Evolutionary conservation across 805 yeast genomes (phyloP).

Genomic region (Hemisphaericaspora nanyangensis): DNA sequence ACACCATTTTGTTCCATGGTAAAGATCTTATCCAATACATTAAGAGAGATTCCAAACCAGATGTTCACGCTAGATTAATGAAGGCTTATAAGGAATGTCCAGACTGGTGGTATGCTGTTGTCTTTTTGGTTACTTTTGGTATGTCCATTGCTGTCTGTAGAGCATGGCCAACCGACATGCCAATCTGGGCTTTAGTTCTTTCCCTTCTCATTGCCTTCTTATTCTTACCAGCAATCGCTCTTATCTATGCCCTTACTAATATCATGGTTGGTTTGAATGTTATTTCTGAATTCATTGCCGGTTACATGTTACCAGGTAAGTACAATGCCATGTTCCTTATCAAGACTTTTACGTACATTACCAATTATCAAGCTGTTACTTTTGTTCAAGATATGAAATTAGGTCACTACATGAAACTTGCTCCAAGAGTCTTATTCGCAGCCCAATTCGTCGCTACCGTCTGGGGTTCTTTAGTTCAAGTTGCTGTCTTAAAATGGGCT

Average conservation of each 20-base stretch:
- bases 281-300: constrained; percentile 39
- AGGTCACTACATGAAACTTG: constrained; percentile 42
- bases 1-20: constrained; percentile 56
- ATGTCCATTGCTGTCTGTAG: constrained; percentile 35
- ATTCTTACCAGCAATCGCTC: constrained; percentile 39
- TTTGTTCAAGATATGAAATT: constrained; percentile 47
- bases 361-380: constrained; percentile 45
- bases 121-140: constrained; percentile 28
- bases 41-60: constrained; percentile 12
- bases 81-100: constrained; percentile 35
- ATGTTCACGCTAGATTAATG: constrained; percentile 56
- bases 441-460: constrained; percentile 43
- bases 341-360: constrained; percentile 46
- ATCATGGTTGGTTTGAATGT: constrained; percentile 40
- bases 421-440: constrained; percentile 36
- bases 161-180: constrained; percentile 41
- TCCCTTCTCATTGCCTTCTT: constrained; percentile 37
- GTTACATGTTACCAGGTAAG: constrained; percentile 46
- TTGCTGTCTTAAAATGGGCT: constrained; percentile 41
- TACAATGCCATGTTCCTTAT: constrained; percentile 47
- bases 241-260: constrained; percentile 19
- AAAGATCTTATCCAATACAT: constrained; percentile 40
- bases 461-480: constrained; percentile 39
- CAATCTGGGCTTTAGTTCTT: constrained; percentile 37
- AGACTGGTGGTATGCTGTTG: constrained; percentile 40